These are phyloP conservation scores for Anisodus tanguticus DNA, from an alignment of 257 asterid species.

Conservation along the genomic window DNA sequence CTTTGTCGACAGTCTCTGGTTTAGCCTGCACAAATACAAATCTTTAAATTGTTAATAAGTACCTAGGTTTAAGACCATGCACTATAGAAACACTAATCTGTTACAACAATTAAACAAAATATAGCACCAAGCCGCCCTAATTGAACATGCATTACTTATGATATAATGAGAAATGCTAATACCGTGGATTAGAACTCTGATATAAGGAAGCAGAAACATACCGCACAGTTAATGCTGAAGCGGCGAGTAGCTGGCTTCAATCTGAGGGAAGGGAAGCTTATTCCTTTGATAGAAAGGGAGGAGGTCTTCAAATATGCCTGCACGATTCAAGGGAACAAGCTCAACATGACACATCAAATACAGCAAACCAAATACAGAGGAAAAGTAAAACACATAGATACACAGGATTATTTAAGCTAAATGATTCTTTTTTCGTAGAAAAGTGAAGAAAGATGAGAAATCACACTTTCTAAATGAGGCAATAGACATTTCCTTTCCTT, in stretches of 20 bases:
- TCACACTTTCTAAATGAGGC: background rate
- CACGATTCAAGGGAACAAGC: slow-evolving; percentile 11
- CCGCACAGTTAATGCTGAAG: slow-evolving; percentile 67
- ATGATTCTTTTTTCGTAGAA: background rate
- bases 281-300: slow-evolving; percentile 43
- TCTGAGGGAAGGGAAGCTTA: slow-evolving; percentile 44
- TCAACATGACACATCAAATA: background rate
- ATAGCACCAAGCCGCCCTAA: background rate
- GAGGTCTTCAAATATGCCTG: slow-evolving; percentile 43
- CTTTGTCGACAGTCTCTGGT: slow-evolving; percentile 83
- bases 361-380: background rate
- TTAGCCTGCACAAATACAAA: slow-evolving; percentile 66
- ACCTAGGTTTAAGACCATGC: background rate
- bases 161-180: background rate
- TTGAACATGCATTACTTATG: background rate
- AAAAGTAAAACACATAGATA: background rate
- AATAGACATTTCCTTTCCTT: background rate
- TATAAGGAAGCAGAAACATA: slow-evolving; percentile 36
- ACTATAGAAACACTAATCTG: background rate
- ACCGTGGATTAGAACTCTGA: background rate
- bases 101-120: background rate
- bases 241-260: slow-evolving; percentile 53
- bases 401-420: background rate
- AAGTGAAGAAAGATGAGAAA: background rate
- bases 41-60: background rate